Base-by-base conservation (phyloP, 2,329 filamentous ascomycete species). In the Beauveria varroae region DNA sequence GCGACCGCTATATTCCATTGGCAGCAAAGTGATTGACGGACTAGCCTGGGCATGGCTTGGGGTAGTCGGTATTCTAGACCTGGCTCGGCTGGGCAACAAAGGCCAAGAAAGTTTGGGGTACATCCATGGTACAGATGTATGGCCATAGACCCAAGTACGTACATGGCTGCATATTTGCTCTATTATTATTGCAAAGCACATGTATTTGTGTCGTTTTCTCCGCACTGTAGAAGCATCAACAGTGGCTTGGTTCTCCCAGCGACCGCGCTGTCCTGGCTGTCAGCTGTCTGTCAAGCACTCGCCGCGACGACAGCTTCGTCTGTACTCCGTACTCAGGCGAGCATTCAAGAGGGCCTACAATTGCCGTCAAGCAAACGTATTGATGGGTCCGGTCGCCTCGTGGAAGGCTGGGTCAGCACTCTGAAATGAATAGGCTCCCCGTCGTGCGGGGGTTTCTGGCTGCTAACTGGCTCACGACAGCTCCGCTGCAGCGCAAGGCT, bases 51-150 rank as follows among this genome's bases (percentile, higher is more conserved):
- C 52, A 18, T 57, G 26, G 54, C 41, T 44, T 46, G 26, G 24
- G 12, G 50, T 40, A 12, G n/a, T 37, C 14, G 34, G 14, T 20
- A 47, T 26, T 57, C n/a, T 49, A 49, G 54, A 26, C 53, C 40
- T 46, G 53, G 53, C 30, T 56, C 18, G 53, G 54, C 51, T 10
- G 28, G n/a, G 43, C 26, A 22, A 34, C n/a, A 40, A 22, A 10
- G 20, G 10, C 51, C 20, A 54, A 54, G 51, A 14, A 54, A 54
- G 51, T 28, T 54, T 54, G 51, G 43, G 55, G 43, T 57, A 57
- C 55, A 49, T 40, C 2, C n/a, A 10, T 24, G 30, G 43, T 57
- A 57, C 55, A 41, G 20, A 40, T 9, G 22, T 49, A 22, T 26
- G 46, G 20, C 43, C 10, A 22, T 9, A 12, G 24, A 26, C 18